A percentile compares a stretch with the other conserved stretches of the same genome.
phyloP scores from a whole-genome alignment of 2,329 filamentous ascomycete genomes.

The Neofusicoccum umdonicola region DNA sequence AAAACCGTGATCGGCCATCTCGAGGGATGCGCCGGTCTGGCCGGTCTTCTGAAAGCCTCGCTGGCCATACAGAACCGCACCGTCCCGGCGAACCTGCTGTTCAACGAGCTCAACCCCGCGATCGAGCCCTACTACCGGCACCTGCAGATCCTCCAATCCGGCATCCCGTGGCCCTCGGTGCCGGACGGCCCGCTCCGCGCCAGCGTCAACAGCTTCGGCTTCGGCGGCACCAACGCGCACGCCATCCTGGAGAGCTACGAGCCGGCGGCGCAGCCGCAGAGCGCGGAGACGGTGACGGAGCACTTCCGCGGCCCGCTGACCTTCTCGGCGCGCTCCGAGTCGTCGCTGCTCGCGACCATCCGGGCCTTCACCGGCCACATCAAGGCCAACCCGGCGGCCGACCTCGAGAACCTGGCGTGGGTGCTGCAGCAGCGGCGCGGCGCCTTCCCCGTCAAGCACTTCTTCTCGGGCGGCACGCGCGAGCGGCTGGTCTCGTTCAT shows the following conservation, averaged over 20 bases:
- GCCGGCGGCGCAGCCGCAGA: background rate
- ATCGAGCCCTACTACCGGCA: conserved; percentile 24
- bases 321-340: conserved; percentile 17
- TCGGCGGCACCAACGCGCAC: conserved; percentile 29
- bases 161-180: conserved; percentile 20
- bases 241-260: conserved; percentile 24
- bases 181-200: conserved; percentile 17
- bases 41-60: conserved; percentile 37
- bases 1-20: conserved; percentile 45
- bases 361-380: conserved; percentile 1
- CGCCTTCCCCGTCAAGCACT: conserved; percentile 13
- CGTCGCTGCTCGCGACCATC: conserved; percentile 10
- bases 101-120: conserved; percentile 32
- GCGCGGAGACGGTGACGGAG: too few relatives aligned
- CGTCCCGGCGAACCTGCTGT: conserved; percentile 36
- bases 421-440: conserved; percentile 20
- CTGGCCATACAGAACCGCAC: conserved; percentile 37
- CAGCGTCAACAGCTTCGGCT: conserved; percentile 27
- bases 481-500: conserved; percentile 2
- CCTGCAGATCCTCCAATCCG: background rate
- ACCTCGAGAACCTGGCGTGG: conserved; percentile 19
- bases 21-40: conserved; percentile 40
- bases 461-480: background rate
- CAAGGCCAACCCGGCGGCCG: background rate
- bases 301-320: conserved; percentile 9